Conservation (phyloP, 2,329 filamentous ascomycete species). For the Paecilomyces niveus region DNA sequence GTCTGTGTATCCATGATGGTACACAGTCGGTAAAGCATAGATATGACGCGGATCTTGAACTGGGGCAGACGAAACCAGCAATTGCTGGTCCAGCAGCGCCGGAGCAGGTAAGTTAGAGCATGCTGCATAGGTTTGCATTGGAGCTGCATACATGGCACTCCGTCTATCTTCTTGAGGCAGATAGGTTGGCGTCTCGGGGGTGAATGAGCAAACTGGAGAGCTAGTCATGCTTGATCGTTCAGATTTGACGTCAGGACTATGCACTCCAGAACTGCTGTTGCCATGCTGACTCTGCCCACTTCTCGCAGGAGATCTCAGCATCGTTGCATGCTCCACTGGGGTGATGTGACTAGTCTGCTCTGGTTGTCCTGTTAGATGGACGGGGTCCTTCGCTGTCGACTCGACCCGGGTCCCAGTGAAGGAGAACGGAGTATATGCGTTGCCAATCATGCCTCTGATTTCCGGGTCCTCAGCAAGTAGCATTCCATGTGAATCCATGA, state of each 20-base stretch:
- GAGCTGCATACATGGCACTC: neutral
- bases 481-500: conserved; percentile 13
- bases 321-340: neutral
- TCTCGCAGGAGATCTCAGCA: neutral
- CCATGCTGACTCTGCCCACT: neutral
- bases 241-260: neutral
- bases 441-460: neutral
- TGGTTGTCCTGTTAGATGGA: neutral
- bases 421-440: neutral
- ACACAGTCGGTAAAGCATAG: neutral
- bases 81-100: neutral
- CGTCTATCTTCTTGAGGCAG: neutral
- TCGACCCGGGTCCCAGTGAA: neutral
- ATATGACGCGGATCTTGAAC: neutral
- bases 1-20: neutral
- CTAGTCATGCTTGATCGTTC: neutral
- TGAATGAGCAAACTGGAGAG: neutral
- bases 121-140: neutral
- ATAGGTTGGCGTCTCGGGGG: neutral
- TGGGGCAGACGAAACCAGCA: neutral
- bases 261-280: neutral
- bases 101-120: neutral
- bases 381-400: neutral
- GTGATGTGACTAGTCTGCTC: neutral
- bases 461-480: conserved; percentile 10